Conservation (phyloP, 441 rosid genomes). For the Erysimum cheiri region DNA sequence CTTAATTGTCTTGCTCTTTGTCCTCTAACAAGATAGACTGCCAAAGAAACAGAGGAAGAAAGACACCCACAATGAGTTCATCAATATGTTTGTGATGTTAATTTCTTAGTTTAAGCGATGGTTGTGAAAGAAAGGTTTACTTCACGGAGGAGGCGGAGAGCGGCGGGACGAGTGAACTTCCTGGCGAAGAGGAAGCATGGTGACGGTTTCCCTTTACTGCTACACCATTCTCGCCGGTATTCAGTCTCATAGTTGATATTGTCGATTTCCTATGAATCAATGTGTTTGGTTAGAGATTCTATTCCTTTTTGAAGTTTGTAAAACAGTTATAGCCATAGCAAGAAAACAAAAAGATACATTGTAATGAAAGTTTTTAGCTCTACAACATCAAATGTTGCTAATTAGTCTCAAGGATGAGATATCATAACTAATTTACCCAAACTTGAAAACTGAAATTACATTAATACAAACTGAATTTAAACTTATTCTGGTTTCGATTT, state of each 20-base stretch:
- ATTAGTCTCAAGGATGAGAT: not conserved
- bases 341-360: not conserved
- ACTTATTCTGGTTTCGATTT: not conserved
- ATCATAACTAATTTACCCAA: not conserved
- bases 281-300: conserved; percentile 2
- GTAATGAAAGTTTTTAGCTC: not conserved
- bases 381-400: not conserved
- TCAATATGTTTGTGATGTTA: not conserved
- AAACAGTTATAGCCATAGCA: not conserved
- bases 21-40: conserved; percentile 41
- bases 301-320: not conserved
- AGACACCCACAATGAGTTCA: conserved; percentile 15
- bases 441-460: too few relatives aligned
- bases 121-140: conserved; percentile 45
- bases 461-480: not conserved
- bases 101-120: not conserved
- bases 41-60: conserved; percentile 29
- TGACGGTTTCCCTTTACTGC: conserved; percentile 80
- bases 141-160: conserved; percentile 75
- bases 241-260: conserved; percentile 89
- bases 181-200: conserved; percentile 92
- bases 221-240: conserved; percentile 94
- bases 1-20: conserved; percentile 27
- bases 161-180: conserved; percentile 94
- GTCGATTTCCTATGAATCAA: conserved; percentile 64